Evolutionary conservation across 2,329 filamentous ascomycete genomes (phyloP).

Genomic region (Monosporascus sp.): DNA sequence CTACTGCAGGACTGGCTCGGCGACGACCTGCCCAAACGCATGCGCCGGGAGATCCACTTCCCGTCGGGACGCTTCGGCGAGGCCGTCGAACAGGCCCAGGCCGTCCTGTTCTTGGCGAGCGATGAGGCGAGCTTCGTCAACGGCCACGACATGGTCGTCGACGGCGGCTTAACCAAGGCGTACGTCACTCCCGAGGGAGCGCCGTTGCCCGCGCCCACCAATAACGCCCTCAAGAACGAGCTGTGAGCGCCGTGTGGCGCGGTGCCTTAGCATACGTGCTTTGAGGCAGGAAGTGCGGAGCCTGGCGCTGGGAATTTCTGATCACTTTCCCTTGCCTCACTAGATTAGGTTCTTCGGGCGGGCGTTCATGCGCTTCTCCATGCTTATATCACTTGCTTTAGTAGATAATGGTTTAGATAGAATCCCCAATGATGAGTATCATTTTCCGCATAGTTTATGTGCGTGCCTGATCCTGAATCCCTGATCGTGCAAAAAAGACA

Average conservation of each 20-base stretch:
- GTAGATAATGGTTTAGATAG: neutral
- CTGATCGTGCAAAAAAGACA: neutral
- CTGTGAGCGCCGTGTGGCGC: constrained; percentile 23
- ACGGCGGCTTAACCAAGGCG: constrained; percentile 91
- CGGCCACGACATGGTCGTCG: constrained; percentile 87
- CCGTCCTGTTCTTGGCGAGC: constrained; percentile 79
- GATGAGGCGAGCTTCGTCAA: constrained; percentile 90
- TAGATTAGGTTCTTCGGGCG: no score
- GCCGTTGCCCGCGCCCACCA: constrained; percentile 46
- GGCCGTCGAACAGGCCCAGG: constrained; percentile 88
- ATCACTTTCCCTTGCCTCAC: no score
- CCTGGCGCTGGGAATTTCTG: no score
- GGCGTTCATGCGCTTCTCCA: no score
- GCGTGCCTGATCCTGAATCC: neutral
- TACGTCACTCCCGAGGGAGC: constrained; percentile 68
- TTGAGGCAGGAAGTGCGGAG: no score
- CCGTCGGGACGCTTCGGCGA: constrained; percentile 84
- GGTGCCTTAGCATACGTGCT: no score
- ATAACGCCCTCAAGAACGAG: constrained; percentile 51
- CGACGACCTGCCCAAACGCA: constrained; percentile 75
- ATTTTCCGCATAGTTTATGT: neutral
- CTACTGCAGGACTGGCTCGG: constrained; percentile 91
- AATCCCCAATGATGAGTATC: no score
- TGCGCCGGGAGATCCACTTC: constrained; percentile 83
- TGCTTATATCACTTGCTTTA: no score